Percentiles rank a stretch among this genome's conserved stretches.
These are phyloP conservation scores for Fusarium tanahbumbuense DNA, from an alignment of 2,329 filamentous ascomycete genomes.

Conservation along the genomic window DNA sequence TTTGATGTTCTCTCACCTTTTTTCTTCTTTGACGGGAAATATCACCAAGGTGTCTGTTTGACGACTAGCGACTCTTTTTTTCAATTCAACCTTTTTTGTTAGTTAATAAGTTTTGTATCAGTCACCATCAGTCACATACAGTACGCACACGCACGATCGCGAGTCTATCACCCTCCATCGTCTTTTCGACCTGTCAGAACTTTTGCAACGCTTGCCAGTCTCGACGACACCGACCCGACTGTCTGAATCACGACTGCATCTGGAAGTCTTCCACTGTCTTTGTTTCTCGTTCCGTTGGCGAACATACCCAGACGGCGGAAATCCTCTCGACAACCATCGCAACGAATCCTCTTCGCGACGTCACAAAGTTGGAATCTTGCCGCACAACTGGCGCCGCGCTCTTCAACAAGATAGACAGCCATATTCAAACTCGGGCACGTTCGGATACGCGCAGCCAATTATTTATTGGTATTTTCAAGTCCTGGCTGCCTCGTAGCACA, in stretches of 20 bases:
- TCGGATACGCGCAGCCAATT: slow-evolving; percentile 31
- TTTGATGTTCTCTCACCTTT: slow-evolving; percentile 31
- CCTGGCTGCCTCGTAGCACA: slow-evolving; percentile 35
- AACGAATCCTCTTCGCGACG: slow-evolving; percentile 20
- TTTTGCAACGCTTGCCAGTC: slow-evolving; percentile 5
- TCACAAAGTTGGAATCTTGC: slow-evolving; percentile 17
- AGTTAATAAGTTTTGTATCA: neutral
- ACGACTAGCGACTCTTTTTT: slow-evolving; percentile 25
- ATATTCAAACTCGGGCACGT: slow-evolving; percentile 2
- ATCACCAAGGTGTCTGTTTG: slow-evolving; percentile 12
- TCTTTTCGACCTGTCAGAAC: neutral
- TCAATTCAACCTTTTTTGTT: slow-evolving; percentile 3
- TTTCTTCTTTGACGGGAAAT: slow-evolving; percentile 17
- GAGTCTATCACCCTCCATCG: slow-evolving; percentile 4
- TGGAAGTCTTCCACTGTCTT: slow-evolving; percentile 8
- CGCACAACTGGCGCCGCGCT: slow-evolving; percentile 24
- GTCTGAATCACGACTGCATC: slow-evolving; percentile 39
- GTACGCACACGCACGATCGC: slow-evolving; percentile 7
- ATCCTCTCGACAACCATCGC: slow-evolving; percentile 14
- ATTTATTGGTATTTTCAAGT: slow-evolving; percentile 15
- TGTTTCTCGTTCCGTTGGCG: slow-evolving; percentile 14
- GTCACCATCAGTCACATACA: slow-evolving; percentile 11
- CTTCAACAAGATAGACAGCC: neutral
- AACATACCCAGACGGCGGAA: slow-evolving; percentile 15
- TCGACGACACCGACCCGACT: slow-evolving; percentile 26